A percentile compares a stretch with the other conserved stretches of the same genome.
Conservation (phyloP, 768 basidiomycete species). For the Tulasnella sp. region DNA sequence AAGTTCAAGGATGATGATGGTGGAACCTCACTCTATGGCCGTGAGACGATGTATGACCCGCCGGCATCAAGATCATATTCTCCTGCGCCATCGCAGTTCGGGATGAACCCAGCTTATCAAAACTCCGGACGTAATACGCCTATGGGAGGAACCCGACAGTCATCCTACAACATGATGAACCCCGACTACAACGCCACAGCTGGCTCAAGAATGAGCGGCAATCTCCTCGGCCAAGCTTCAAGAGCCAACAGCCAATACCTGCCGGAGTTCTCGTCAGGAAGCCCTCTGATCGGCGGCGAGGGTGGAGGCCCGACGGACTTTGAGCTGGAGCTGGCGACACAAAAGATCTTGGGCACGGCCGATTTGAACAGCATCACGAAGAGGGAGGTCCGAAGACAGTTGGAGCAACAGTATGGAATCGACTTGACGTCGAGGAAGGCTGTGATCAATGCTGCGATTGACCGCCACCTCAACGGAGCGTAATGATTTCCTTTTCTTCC, state of each 20-base stretch:
- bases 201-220: slow-evolving; percentile 23
- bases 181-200: slow-evolving; percentile 44
- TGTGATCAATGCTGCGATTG: slow-evolving; percentile 77
- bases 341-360: slow-evolving; percentile 70
- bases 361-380: slow-evolving; percentile 93
- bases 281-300: slow-evolving; percentile 40
- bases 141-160: slow-evolving; percentile 55
- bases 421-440: slow-evolving; percentile 72
- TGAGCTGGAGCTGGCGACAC: slow-evolving; percentile 75
- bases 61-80: slow-evolving; percentile 65
- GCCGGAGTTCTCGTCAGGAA: slow-evolving; percentile 51
- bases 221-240: slow-evolving; percentile 49
- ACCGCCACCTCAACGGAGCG: slow-evolving; percentile 46
- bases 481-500: neutral
- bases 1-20: slow-evolving; percentile 70
- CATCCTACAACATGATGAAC: slow-evolving; percentile 38
- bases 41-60: slow-evolving; percentile 79
- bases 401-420: slow-evolving; percentile 77
- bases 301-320: slow-evolving; percentile 56
- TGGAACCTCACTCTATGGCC: slow-evolving; percentile 80
- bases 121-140: slow-evolving; percentile 40
- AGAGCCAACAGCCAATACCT: slow-evolving; percentile 77
- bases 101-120: slow-evolving; percentile 42
- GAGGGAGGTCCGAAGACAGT: slow-evolving; percentile 78
- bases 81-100: slow-evolving; percentile 69